Percentiles rank a stretch among this genome's conserved stretches.
phyloP scores from a whole-genome alignment of 2,329 filamentous ascomycete species.

The Pseudodiploospora longispora region DNA sequence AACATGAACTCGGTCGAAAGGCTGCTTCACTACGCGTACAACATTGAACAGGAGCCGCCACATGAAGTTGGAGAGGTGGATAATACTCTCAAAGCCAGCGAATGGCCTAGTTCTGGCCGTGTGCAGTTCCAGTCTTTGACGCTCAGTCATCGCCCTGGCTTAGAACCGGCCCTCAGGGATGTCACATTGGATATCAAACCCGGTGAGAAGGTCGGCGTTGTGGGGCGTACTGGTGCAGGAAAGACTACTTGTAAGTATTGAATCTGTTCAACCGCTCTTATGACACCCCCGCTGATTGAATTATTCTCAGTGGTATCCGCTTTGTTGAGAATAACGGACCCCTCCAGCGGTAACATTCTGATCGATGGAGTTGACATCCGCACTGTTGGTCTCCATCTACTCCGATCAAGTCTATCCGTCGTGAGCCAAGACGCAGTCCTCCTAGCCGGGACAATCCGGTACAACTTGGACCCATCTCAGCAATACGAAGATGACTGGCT shows the following conservation, averaged over 20 bases:
- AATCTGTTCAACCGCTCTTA: not conserved
- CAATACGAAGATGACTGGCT: conserved; percentile 38
- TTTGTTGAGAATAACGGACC: conserved; percentile 14
- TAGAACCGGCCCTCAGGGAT: conserved; percentile 69
- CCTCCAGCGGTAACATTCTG: conserved; percentile 57
- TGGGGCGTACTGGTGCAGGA: conserved; percentile 82
- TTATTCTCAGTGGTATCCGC: conserved; percentile 4
- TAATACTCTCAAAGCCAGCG: conserved; percentile 1
- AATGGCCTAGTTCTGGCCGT: conserved; percentile 69
- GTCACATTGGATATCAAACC: conserved; percentile 73
- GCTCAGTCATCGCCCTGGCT: conserved; percentile 69
- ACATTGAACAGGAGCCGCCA: conserved; percentile 79
- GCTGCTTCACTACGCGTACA: conserved; percentile 61
- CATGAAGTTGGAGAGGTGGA: conserved; percentile 39
- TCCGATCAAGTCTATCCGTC: conserved; percentile 81
- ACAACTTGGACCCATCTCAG: conserved; percentile 78
- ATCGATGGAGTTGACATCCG: conserved; percentile 79
- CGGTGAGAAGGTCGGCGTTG: conserved; percentile 86
- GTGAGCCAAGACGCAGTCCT: conserved; percentile 85
- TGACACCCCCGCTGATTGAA: too few species aligned
- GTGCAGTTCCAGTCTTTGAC: conserved; percentile 76
- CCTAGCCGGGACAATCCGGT: conserved; percentile 77
- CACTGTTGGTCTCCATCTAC: conserved; percentile 70
- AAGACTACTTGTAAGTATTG: conserved; percentile 44
- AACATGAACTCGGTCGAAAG: conserved; percentile 96